Evolutionary conservation across 768 basidiomycete species (phyloP), one percentile per base, ranked within the genome.

Genomic region (Neoboletus magnificus): DNA sequence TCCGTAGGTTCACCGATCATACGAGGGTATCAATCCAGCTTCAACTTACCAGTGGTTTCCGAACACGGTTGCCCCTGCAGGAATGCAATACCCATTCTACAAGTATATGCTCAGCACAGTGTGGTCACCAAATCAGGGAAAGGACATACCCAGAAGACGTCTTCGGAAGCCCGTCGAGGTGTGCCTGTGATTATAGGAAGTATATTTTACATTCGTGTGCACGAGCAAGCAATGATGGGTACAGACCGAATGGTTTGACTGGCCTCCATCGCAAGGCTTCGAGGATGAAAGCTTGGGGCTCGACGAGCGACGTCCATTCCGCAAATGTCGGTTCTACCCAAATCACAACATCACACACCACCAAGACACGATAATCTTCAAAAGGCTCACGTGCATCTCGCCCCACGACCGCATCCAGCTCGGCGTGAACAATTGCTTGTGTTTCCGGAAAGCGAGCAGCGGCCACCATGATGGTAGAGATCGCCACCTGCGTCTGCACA

Each of bases 201-300:
- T 29, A 30, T 30, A 33, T 9, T 13, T 30, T 13, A 23, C 11
- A 13, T 36, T 44, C 18, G 6, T 8, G 13, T 37, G 16, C 9
- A 13, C 29, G 1, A 18, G 1, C 6, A 11, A 33, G 20, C 2
- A 33, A 22, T 5, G 8, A 15, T 1, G 9, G 4, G 20, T 13
- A 58, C 62, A 47, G 6, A 66, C 75, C 73, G 43, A 61, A 56
- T 0, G 70, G 63, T 16, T 65, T 70, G 11, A 74, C 65, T 0
- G 76, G 74, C 32, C 76, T 57, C 77, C 77, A 77, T 15, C 77
- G 63, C 58, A 71, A 63, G 0, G 66, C 57, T 56, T 79, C 78
- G 12, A 71, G 59, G 13, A 74, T 62, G 54, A 75, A 77, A 0
- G 77, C 76, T 8, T 67, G 66, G 1, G 76, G 62, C 32, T 75